phyloP scores from a whole-genome alignment of 2,329 filamentous ascomycete genomes.

The Xylariaceae sp. region DNA sequence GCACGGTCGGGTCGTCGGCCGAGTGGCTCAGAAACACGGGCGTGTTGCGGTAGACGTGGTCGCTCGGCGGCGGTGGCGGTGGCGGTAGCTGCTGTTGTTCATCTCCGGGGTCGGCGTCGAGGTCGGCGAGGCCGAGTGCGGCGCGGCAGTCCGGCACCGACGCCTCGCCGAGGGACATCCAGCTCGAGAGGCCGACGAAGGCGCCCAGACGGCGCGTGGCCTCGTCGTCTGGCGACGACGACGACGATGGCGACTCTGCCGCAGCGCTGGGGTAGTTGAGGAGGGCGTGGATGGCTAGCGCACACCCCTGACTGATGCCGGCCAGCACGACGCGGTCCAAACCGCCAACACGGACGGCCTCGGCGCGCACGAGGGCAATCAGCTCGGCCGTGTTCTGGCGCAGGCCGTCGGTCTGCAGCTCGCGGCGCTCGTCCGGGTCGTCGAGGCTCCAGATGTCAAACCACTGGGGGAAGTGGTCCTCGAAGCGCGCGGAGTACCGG shows the following conservation, averaged over 20 bases:
- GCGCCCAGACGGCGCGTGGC: conserved; percentile 8
- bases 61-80: conserved; percentile 7
- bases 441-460: conserved; percentile 40
- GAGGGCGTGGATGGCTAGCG: conserved; percentile 24
- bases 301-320: conserved; percentile 39
- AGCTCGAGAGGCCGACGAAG: conserved; percentile 15
- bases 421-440: conserved; percentile 31
- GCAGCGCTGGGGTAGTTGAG: conserved; percentile 12
- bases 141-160: conserved; percentile 15
- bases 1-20: conserved; percentile 32
- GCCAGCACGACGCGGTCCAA: conserved; percentile 33
- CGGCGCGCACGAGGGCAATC: conserved; percentile 22
- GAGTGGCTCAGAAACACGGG: conserved; percentile 39
- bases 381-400: conserved; percentile 28
- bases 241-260: background rate
- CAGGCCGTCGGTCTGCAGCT: conserved; percentile 34
- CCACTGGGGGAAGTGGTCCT: conserved; percentile 34
- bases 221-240: background rate
- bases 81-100: too few relatives aligned
- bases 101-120: background rate
- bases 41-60: conserved; percentile 29
- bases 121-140: conserved; percentile 18
- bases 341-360: conserved; percentile 29
- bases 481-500: conserved; percentile 18
- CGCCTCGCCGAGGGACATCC: conserved; percentile 11